Conservation (phyloP, 169 alveolate genomes). For the Cryptosporidium baileyi region DNA sequence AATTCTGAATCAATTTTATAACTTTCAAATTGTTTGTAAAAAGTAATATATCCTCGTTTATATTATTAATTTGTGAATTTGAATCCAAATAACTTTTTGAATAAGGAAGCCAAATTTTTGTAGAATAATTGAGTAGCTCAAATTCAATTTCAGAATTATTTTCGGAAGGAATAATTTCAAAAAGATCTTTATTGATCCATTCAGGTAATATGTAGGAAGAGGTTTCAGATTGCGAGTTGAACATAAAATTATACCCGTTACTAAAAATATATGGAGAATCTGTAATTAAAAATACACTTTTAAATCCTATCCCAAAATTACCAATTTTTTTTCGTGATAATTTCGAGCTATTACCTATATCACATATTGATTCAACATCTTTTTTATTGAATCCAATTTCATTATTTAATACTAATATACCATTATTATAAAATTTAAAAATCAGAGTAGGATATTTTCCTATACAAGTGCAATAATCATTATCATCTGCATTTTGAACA, state of each 20-base stretch:
- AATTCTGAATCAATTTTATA: neutral
- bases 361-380: conserved; percentile 74
- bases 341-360: conserved; percentile 72
- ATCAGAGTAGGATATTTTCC: conserved; percentile 59
- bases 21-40: conserved; percentile 41
- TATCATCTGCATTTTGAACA: conserved; percentile 78
- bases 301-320: conserved; percentile 76
- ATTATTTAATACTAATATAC: conserved; percentile 72
- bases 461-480: conserved; percentile 40
- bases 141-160: neutral
- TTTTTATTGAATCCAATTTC: conserved; percentile 73
- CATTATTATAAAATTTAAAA: conserved; percentile 30
- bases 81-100: neutral
- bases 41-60: conserved; percentile 4
- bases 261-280: conserved; percentile 75
- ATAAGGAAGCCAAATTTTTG: conserved; percentile 62
- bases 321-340: conserved; percentile 59
- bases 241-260: conserved; percentile 68
- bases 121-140: neutral
- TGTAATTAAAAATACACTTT: conserved; percentile 75
- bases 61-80: neutral
- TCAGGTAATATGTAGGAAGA: conserved; percentile 42
- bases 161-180: neutral
- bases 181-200: neutral
- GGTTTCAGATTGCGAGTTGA: neutral